Evolutionary conservation across 2,329 filamentous ascomycete genomes (phyloP), one percentile per base, ranked within the genome.

Genomic region (Colletotrichum ledebouriae): DNA sequence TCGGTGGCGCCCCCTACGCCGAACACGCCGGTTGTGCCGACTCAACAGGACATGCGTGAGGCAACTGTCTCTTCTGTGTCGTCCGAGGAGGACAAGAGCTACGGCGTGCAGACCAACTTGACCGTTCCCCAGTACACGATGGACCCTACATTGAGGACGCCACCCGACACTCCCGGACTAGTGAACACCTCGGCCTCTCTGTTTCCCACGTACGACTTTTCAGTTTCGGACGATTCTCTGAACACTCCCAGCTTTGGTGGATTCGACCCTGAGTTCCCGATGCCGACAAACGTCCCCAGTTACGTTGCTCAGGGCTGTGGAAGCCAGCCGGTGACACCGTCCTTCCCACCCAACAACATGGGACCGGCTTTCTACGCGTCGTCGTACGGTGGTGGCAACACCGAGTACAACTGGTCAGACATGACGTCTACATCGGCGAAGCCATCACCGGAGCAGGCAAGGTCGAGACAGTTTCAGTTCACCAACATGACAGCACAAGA

Each of bases 331-430:
- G 77, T 82, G 15, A 86, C 86, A 2, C 84, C 85, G 4, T 79
- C 83, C 2, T 84, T 82, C 58, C 76, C 79, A 4, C 76, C 79
- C 53, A 78, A 79, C 59, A 75, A 77, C 71, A 80, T 86, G 73
- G 79, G 80, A 1, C 78, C 81, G 10, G 73, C 77, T 10, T 85
- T 83, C 56, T 81, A 80, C 59, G 53, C 63, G 56, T 76, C 78
- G 59, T 76, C 78, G 62, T 74, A 52, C 66, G 69, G 63, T 34
- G 77, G 74, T 39, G 76, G 73, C 34, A 84, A 82, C 46, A 74
- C 82, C 15, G 85, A 87, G 70, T 87, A 85, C 73, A 83, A 83
- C 72, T 87, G 86, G 80, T 81, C 86, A 5, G 80, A 82, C 47
- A 79, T 83, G 41, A 79, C 82, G 1, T 62, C 56, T 39, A 46